Evolutionary conservation across 83 land plant genomes (phyloP).

Genomic region (Picea engelmannii): DNA sequence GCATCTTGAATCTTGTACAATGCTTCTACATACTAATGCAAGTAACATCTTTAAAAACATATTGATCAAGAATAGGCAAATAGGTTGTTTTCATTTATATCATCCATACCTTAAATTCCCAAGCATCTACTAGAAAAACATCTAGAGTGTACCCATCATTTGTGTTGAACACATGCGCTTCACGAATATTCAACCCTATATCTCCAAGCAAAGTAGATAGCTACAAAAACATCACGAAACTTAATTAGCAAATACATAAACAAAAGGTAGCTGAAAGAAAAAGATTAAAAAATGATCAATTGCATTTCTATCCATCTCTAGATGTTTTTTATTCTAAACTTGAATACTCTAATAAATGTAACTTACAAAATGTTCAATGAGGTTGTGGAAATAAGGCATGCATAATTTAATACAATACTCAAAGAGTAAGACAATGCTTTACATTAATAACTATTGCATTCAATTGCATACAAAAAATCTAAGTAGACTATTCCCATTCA

Average conservation of each 20-base stretch:
- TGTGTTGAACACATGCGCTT: slow-evolving; percentile 98
- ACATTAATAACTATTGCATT: background rate
- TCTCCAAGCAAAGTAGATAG: slow-evolving; percentile 95
- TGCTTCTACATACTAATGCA: background rate
- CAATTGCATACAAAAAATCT: background rate
- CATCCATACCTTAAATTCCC: slow-evolving; percentile 71
- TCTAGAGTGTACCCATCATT: slow-evolving; percentile 94
- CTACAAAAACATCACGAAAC: slow-evolving; percentile 40
- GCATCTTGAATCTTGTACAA: background rate
- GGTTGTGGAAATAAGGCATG: background rate
- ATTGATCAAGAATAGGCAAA: background rate
- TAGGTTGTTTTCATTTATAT: too few relatives aligned
- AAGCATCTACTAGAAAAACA: slow-evolving; percentile 98
- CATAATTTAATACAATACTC: background rate
- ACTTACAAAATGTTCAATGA: background rate
- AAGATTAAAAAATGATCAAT: background rate
- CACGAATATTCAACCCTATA: slow-evolving; percentile 93
- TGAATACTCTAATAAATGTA: background rate
- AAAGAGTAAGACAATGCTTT: background rate
- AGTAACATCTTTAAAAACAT: background rate
- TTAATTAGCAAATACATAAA: background rate
- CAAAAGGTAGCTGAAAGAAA: background rate
- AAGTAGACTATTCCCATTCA: background rate
- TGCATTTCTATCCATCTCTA: background rate
- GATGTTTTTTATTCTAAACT: background rate